These are phyloP conservation scores for Phaffia australis DNA, from an alignment of 768 basidiomycete genomes.

Conservation along the genomic window DNA sequence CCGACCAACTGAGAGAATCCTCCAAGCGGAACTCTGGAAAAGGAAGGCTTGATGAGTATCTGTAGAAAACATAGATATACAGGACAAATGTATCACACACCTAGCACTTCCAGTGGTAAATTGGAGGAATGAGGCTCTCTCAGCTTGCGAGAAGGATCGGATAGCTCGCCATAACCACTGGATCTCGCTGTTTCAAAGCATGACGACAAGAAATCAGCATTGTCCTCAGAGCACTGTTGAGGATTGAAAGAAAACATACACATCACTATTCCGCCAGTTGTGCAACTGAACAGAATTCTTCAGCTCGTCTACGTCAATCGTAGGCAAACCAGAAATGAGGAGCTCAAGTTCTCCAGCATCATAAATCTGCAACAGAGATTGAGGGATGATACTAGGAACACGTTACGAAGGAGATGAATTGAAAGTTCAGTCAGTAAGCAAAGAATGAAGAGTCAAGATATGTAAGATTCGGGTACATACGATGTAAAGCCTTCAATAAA, in stretches of 20 bases:
- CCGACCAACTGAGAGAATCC: conserved; percentile 84
- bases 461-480: conserved; percentile 26
- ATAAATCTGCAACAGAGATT: conserved; percentile 76
- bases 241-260: conserved; percentile 32
- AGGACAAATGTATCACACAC: neutral
- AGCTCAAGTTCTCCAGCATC: conserved; percentile 62
- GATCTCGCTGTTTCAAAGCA: conserved; percentile 49
- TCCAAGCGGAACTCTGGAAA: conserved; percentile 81
- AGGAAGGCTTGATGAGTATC: conserved; percentile 38
- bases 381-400: conserved; percentile 61
- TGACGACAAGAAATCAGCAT: neutral
- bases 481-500: conserved; percentile 88
- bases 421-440: neutral
- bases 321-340: conserved; percentile 92
- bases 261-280: conserved; percentile 48
- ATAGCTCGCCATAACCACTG: conserved; percentile 99
- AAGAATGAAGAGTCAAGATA: neutral
- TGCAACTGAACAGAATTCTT: conserved; percentile 31
- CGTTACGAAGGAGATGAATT: neutral
- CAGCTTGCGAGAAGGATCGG: conserved; percentile 92
- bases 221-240: neutral
- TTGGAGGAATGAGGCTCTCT: conserved; percentile 90
- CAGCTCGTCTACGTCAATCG: conserved; percentile 87
- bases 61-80: neutral
- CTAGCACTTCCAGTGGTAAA: conserved; percentile 59